Percentiles rank a stretch among this genome's conserved stretches.
phyloP scores from a whole-genome alignment of 345 rosid genomes.

The Fremontodendron californicum region DNA sequence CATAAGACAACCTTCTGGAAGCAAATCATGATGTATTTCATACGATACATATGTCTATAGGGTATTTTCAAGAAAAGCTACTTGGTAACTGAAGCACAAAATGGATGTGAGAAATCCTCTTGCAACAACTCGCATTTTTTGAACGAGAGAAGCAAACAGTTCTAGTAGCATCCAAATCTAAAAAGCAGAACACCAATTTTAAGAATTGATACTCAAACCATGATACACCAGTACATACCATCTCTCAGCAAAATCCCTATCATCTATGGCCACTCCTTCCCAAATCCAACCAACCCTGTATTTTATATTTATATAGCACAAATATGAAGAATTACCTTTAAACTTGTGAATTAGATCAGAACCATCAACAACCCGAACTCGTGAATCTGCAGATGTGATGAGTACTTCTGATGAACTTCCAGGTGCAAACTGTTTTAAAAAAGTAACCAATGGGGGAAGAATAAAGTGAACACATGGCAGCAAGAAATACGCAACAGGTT shows the following conservation, averaged over 20 bases:
- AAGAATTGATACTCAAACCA: neutral
- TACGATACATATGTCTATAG: neutral
- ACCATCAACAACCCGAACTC: constrained; percentile 79
- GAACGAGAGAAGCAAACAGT: neutral
- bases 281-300: neutral
- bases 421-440: constrained; percentile 63
- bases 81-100: neutral
- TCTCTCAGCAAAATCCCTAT: neutral
- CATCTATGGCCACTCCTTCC: neutral
- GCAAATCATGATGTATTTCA: neutral
- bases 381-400: constrained; percentile 92
- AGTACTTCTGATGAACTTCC: constrained; percentile 95
- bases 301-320: neutral
- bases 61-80: neutral
- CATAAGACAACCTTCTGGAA: neutral
- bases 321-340: constrained; percentile 51
- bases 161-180: neutral
- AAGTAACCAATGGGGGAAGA: constrained; percentile 24
- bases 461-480: constrained; percentile 12
- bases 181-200: constrained; percentile 1
- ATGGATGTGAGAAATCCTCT: neutral
- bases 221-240: neutral
- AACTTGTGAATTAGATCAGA: constrained; percentile 79
- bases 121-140: neutral
- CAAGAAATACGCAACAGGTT: neutral